Evolutionary conservation across 2,329 filamentous ascomycete genomes (phyloP).

Genomic region (Fonsecaea pedrosoi): DNA sequence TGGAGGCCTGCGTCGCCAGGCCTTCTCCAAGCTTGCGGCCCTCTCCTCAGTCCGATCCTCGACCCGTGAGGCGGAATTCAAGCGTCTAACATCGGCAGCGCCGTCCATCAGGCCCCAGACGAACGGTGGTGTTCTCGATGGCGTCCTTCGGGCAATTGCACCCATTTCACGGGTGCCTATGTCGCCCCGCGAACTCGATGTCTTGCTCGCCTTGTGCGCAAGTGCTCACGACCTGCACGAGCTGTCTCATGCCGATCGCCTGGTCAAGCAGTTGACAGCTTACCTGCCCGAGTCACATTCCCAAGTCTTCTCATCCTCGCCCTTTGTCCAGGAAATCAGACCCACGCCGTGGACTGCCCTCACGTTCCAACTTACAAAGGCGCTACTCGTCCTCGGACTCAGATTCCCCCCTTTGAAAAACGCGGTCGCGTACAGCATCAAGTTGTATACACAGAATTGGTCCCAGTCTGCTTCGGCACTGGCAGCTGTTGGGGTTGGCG

Average conservation of each 20-base stretch:
- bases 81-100: slow-evolving; percentile 46
- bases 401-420: slow-evolving; percentile 73
- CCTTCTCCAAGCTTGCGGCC: slow-evolving; percentile 53
- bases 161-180: slow-evolving; percentile 50
- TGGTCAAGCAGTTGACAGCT: slow-evolving; percentile 78
- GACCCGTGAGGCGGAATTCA: slow-evolving; percentile 45
- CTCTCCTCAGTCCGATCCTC: slow-evolving; percentile 48
- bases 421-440: slow-evolving; percentile 69
- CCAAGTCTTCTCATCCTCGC: slow-evolving; percentile 79
- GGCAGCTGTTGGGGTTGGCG: slow-evolving; percentile 62
- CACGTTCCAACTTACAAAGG: slow-evolving; percentile 77
- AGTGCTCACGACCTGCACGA: slow-evolving; percentile 78
- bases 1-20: slow-evolving; percentile 48
- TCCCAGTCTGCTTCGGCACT: slow-evolving; percentile 64
- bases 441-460: slow-evolving; percentile 76
- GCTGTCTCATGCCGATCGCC: slow-evolving; percentile 73
- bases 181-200: slow-evolving; percentile 87
- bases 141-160: slow-evolving; percentile 46
- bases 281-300: slow-evolving; percentile 86
- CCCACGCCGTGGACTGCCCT: slow-evolving; percentile 89
- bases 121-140: slow-evolving; percentile 46
- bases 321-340: slow-evolving; percentile 80
- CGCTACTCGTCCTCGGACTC: slow-evolving; percentile 79
- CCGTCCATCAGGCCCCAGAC: slow-evolving; percentile 36
- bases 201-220: slow-evolving; percentile 88